A percentile compares a stretch with the other conserved stretches of the same genome.
phyloP scores from a whole-genome alignment of 805 yeast species.

The Candida stauntonica region DNA sequence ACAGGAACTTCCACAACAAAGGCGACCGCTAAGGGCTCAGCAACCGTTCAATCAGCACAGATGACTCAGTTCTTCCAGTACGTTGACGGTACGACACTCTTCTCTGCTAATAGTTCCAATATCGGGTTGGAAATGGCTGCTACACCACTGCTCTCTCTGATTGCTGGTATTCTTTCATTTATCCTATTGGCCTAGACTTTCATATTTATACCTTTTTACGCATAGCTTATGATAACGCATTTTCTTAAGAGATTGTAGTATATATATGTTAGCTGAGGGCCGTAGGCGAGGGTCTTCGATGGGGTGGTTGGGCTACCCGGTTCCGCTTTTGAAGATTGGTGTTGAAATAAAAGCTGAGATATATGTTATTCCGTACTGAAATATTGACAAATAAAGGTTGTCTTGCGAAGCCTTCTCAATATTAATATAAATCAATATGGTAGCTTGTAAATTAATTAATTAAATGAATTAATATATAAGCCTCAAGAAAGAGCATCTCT shows the following conservation, averaged over 20 bases:
- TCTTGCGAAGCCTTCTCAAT: no score
- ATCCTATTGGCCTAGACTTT: background rate
- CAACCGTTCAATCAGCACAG: slow-evolving; percentile 4
- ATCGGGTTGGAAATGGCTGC: slow-evolving; percentile 1
- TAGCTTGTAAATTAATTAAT: no score
- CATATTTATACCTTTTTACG: background rate
- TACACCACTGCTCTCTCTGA: slow-evolving; percentile 1
- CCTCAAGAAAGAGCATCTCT: no score
- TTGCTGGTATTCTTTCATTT: slow-evolving; percentile 3
- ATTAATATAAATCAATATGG: no score
- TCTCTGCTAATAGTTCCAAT: background rate
- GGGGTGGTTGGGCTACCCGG: no score
- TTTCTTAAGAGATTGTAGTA: background rate
- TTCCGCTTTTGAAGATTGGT: no score
- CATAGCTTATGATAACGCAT: background rate
- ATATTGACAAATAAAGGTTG: no score
- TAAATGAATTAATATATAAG: no score
- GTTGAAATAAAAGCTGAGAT: no score
- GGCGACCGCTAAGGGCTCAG: slow-evolving; percentile 1
- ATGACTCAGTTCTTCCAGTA: slow-evolving; percentile 6
- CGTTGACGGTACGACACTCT: background rate
- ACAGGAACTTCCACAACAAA: slow-evolving; percentile 3
- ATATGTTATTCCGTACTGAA: no score
- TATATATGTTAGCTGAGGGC: background rate
- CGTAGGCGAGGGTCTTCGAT: no score